These are phyloP conservation scores for Ogataea polymorpha DNA, from an alignment of 805 yeast species.

Conservation along the genomic window DNA sequence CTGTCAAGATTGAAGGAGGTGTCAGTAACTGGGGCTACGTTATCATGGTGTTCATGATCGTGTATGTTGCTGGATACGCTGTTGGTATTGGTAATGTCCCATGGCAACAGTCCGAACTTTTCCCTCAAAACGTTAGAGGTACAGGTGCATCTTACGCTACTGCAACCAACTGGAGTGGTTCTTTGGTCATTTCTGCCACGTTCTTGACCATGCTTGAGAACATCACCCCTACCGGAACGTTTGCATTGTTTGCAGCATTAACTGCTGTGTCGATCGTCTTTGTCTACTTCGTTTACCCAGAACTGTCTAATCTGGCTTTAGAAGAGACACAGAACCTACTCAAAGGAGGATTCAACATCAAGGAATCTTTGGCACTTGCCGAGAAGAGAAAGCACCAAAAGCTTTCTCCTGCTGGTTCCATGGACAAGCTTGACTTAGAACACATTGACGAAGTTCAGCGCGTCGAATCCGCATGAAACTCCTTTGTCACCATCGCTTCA, in stretches of 20 bases:
- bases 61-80: constrained; percentile 87
- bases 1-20: constrained; percentile 41
- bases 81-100: constrained; percentile 96
- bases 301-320: constrained; percentile 81
- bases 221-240: constrained; percentile 94
- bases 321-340: constrained; percentile 87
- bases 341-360: constrained; percentile 83
- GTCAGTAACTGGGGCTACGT: constrained; percentile 85
- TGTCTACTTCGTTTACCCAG: constrained; percentile 86
- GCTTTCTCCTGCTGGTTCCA: neutral
- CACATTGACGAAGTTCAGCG: constrained; percentile 1
- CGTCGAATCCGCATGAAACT: neutral
- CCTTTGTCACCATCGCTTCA: neutral
- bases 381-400: constrained; percentile 35
- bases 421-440: constrained; percentile 3
- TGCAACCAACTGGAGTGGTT: constrained; percentile 94
- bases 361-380: constrained; percentile 55
- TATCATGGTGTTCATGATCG: constrained; percentile 79
- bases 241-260: constrained; percentile 83
- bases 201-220: constrained; percentile 91
- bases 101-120: constrained; percentile 96
- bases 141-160: constrained; percentile 89
- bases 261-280: constrained; percentile 69
- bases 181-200: constrained; percentile 84
- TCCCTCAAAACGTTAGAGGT: constrained; percentile 92